Evolutionary conservation across 768 basidiomycete genomes (phyloP), one percentile per base, ranked within the genome.

Genomic region (Psilocybe sp.): DNA sequence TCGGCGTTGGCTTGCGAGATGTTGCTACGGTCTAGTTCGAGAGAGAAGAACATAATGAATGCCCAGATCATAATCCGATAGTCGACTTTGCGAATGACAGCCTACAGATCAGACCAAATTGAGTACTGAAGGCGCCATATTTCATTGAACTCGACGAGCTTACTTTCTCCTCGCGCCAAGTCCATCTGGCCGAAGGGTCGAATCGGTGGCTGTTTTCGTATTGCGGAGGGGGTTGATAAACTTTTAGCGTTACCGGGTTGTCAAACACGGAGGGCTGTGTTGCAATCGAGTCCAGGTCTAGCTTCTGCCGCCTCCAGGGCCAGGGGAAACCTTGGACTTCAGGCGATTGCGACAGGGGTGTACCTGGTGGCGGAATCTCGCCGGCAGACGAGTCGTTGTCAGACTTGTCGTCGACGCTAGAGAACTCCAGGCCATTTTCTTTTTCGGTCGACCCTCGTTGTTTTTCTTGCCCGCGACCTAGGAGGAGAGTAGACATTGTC

Each of bases 171-270:
- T 88, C 84, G 36, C 81, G 61, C 78, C 79, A 85, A 8, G 85
- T 86, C 85, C 86, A 88, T 7, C 85, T 76, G 15, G 84, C 84
- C 13, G 64, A 44, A 1, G 82, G 79, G 59, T 88, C 81, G 57
- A 89, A 87, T 1, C 84, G 75, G 55, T 81, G 81, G 5, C 74
- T 57, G 56, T 84, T 85, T 64, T 86, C 84, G 49, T 81, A 85
- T 46, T 66, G 54, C 4, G 74, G 64, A 7, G 77, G 78, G 2
- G 82, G 82, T 0, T 73, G 69, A 61, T 82, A 83, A 4, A 66
- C 63, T 57, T 81, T 73, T 2, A 79, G 60, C 1, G 74, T 72
- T 4, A 56, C 54, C 0, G 80, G 79, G 53, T 84, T 78, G 52
- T 84, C 83, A 55, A 82, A 85, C 0, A 84, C 82, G 16, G 80